A percentile compares a stretch with the other conserved stretches of the same genome.
phyloP scores from a whole-genome alignment of 106 monocot genomes.

The Ottelia alismoides region DNA sequence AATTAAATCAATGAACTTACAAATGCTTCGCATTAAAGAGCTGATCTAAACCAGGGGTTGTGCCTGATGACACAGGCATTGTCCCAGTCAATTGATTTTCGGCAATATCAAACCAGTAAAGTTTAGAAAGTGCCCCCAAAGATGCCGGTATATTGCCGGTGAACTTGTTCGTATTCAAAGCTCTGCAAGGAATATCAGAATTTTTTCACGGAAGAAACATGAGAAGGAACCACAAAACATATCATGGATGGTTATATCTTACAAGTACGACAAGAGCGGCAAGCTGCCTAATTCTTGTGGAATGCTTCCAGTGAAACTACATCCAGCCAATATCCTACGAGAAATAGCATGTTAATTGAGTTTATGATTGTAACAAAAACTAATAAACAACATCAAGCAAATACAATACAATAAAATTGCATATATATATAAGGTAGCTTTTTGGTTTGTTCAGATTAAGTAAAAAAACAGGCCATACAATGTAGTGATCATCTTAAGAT shows the following conservation, averaged over 20 bases:
- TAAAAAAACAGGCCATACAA: conserved; percentile 46
- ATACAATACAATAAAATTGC: too few relatives aligned
- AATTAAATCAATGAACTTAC: conserved; percentile 21
- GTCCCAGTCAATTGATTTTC: conserved; percentile 64
- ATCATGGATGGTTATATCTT: conserved; percentile 9
- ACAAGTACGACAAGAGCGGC: conserved; percentile 47
- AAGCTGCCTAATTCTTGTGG: conserved; percentile 51
- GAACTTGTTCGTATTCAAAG: conserved; percentile 56
- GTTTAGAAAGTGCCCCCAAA: conserved; percentile 35
- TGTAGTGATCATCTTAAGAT: conserved; percentile 33
- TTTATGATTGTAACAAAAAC: too few relatives aligned
- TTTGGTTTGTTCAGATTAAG: too few relatives aligned
- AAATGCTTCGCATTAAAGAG: conserved; percentile 61
- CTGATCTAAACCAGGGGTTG: conserved; percentile 46
- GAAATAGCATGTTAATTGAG: too few relatives aligned
- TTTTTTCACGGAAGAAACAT: neutral
- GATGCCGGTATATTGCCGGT: conserved; percentile 42
- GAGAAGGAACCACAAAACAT: neutral
- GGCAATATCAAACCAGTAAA: conserved; percentile 59
- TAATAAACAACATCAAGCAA: too few relatives aligned
- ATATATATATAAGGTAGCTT: too few relatives aligned
- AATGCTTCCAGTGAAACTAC: conserved; percentile 59
- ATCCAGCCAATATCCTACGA: conserved; percentile 59
- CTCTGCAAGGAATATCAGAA: conserved; percentile 16
- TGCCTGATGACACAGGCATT: conserved; percentile 44